These are phyloP conservation scores for Silene uniflora DNA, from an alignment of 148 eudicot genomes.

Conservation along the genomic window DNA sequence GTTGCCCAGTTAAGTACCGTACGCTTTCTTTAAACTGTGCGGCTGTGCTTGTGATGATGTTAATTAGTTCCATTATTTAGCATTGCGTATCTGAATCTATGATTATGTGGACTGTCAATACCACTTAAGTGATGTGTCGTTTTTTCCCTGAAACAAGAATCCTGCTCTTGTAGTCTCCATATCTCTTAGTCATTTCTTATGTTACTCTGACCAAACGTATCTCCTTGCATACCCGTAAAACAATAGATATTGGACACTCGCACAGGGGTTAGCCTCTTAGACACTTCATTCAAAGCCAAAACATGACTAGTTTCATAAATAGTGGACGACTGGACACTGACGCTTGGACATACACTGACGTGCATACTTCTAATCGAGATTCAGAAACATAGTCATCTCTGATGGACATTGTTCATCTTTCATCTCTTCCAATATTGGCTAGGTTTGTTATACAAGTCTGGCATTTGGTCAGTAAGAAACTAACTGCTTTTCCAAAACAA, in stretches of 20 bases:
- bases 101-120: neutral
- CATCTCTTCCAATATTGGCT: neutral
- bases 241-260: neutral
- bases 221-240: neutral
- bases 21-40: neutral
- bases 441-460: neutral
- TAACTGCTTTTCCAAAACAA: constrained; percentile 5
- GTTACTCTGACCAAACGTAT: neutral
- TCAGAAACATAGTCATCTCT: neutral
- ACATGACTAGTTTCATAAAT: neutral
- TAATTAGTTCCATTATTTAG: neutral
- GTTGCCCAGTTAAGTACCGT: constrained; percentile 19
- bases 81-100: neutral
- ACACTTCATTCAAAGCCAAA: neutral
- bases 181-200: neutral
- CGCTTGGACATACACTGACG: neutral
- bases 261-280: neutral
- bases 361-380: neutral
- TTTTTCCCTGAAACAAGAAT: neutral
- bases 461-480: neutral
- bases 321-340: neutral
- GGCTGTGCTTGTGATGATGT: neutral
- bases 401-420: neutral
- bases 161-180: neutral
- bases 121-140: neutral